Evolutionary conservation across 2,329 filamentous ascomycete species (phyloP).

Genomic region (Dactylellina cionopaga): DNA sequence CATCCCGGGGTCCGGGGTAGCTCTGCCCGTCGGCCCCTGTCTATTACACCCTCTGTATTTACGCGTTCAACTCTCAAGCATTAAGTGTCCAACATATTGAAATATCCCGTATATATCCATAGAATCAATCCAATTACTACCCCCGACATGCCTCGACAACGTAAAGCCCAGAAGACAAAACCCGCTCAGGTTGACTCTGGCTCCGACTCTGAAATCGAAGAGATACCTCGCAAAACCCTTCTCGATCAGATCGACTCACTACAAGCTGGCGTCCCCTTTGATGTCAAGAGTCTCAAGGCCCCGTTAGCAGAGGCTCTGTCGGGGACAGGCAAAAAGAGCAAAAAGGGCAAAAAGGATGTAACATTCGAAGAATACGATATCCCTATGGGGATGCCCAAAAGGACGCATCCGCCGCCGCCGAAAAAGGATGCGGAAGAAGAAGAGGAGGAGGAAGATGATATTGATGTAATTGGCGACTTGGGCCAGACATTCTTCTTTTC

Average conservation of each 20-base stretch:
- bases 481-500: slow-evolving; percentile 65
- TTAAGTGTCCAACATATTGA: background rate
- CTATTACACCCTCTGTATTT: background rate
- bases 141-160: slow-evolving; percentile 33
- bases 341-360: slow-evolving; percentile 58
- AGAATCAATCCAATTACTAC: background rate
- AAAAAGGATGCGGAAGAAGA: slow-evolving; percentile 53
- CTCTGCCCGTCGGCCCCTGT: background rate
- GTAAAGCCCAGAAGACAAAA: slow-evolving; percentile 52
- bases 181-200: slow-evolving; percentile 61
- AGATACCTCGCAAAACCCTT: slow-evolving; percentile 71
- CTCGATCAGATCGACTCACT: slow-evolving; percentile 74
- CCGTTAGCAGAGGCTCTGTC: slow-evolving; percentile 65
- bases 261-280: slow-evolving; percentile 36
- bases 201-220: slow-evolving; percentile 45
- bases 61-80: background rate
- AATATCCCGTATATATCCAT: background rate
- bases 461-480: slow-evolving; percentile 63
- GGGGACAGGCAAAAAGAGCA: slow-evolving; percentile 56
- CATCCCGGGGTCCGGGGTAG: slow-evolving; percentile 33
- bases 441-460: slow-evolving; percentile 59
- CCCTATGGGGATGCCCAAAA: slow-evolving; percentile 11
- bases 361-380: slow-evolving; percentile 53
- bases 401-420: slow-evolving; percentile 51
- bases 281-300: slow-evolving; percentile 61